Base-by-base conservation (phyloP, 2,329 filamentous ascomycete genomes). In the Pseudonectria buxi region DNA sequence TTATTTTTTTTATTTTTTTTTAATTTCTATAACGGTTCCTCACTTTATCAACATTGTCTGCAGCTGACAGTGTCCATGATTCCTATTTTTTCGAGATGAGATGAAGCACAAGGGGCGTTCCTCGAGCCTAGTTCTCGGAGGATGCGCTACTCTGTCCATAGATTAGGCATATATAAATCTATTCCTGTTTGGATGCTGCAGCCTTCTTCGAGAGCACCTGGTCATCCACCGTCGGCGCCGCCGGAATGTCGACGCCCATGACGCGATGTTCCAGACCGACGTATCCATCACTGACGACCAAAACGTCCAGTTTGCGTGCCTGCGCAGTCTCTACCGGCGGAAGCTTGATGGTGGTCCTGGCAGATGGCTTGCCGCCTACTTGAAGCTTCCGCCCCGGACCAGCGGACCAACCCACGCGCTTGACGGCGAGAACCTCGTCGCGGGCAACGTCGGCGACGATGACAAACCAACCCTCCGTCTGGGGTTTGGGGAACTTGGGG, bases 391-490 rank as follows among this genome's bases (percentile, higher is more conserved):
- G 53, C 25, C 42, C 51, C 14, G 35, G 46, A 22, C 36, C 39
- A 25, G 56, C 39, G 35, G 49, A 56, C 89, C 92, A 96, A 2
- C 80, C 81, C 0, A 92, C 76, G 22, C 92, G 72, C 71, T 95
- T 96, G 44, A 98, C 69, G 3, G 84, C 90, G 4, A 95, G 62
- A 26, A 96, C 72, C 48, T 95, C 86, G 40, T 90, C 86, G 6
- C 64, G 73, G 1, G 66, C 67, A 3, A 74, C 53, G 49, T 84
- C 78, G 6, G 79, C 81, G 0, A 94, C 72, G 14, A 96, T 56
- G 11, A 92, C 76, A 59, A 98, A 96, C 75, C 82, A 96, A 0
- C 89, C 89, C 55, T 98, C 92, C 0, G 80, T 92, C 61, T 98
- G 92, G 12, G 88, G 80, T 62, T 98, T 98, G 1, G 90, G 90